These are phyloP conservation scores for Mortierella sp. DNA, from an alignment of 371 early-diverging fungal genomes.

Conservation along the genomic window DNA sequence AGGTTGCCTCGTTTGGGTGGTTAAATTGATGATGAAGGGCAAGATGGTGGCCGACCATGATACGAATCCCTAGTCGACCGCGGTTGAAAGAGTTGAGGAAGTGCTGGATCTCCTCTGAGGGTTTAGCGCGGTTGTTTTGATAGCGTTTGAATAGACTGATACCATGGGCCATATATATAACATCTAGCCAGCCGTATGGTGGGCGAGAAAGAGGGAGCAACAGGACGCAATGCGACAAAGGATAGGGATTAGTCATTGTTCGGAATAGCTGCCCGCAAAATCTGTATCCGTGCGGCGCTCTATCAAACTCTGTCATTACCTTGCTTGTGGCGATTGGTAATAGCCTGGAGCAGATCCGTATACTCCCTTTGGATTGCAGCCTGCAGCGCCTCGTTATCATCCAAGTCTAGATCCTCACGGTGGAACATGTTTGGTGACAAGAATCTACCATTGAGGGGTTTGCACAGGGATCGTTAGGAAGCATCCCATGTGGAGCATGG, in stretches of 20 bases:
- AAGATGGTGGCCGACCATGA: conserved; percentile 52
- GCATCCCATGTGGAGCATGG: conserved; percentile 11
- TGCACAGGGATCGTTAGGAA: too few species aligned
- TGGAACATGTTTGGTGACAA: conserved; percentile 29
- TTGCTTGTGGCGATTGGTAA: conserved; percentile 52
- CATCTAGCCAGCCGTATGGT: conserved; percentile 16
- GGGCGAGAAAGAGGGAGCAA: too few species aligned
- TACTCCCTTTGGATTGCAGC: conserved; percentile 34
- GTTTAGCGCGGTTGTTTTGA: conserved; percentile 23
- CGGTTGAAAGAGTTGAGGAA: conserved; percentile 52
- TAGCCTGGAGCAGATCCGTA: conserved; percentile 34
- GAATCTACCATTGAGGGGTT: conserved; percentile 15
- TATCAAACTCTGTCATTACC: conserved; percentile 18
- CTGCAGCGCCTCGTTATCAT: conserved; percentile 26
- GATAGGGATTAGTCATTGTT: neutral
- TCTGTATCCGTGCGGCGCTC: neutral
- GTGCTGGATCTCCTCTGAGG: conserved; percentile 44
- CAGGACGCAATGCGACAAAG: too few species aligned
- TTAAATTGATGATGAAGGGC: conserved; percentile 45
- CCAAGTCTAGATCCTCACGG: conserved; percentile 28
- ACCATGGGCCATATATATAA: conserved; percentile 51
- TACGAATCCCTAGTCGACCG: conserved; percentile 50
- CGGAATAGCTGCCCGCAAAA: neutral
- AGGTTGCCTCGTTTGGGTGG: conserved; percentile 8
- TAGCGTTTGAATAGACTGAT: conserved; percentile 50